phyloP scores from a whole-genome alignment of 1,139 yeast species.

The Yamadazyma conglobata region DNA sequence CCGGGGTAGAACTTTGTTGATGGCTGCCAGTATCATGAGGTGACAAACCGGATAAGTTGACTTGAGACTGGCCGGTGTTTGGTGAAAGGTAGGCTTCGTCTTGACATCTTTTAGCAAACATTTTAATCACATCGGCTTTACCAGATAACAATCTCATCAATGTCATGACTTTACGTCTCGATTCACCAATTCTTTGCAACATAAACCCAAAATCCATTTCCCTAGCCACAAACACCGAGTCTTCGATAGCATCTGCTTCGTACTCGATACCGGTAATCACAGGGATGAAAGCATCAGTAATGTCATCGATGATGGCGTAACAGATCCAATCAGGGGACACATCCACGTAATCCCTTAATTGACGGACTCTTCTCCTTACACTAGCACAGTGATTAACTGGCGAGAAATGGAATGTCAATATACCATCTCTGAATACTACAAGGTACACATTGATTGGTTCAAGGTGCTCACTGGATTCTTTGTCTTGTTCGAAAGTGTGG shows the following conservation, averaged over 20 bases:
- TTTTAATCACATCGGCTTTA: conserved; percentile 94
- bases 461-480: conserved; percentile 73
- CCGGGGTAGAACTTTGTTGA: conserved; percentile 6
- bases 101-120: conserved; percentile 95
- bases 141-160: conserved; percentile 86
- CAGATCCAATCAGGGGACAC: conserved; percentile 93
- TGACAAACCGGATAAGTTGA: conserved; percentile 9
- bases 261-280: conserved; percentile 81
- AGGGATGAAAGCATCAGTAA: conserved; percentile 92
- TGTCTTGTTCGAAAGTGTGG: conserved; percentile 76
- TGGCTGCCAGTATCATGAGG: conserved; percentile 9
- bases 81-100: conserved; percentile 46
- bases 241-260: conserved; percentile 92
- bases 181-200: conserved; percentile 81
- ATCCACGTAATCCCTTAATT: conserved; percentile 79
- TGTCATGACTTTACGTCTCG: conserved; percentile 88
- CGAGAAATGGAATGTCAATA: conserved; percentile 79
- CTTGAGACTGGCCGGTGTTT: conserved; percentile 8
- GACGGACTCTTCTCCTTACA: conserved; percentile 89
- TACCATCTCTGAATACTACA: conserved; percentile 82
- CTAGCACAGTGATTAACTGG: conserved; percentile 81
- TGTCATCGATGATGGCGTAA: conserved; percentile 90
- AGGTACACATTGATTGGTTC: conserved; percentile 87
- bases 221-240: conserved; percentile 47
- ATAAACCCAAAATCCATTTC: conserved; percentile 60